Evolutionary conservation across 331 rosid genomes (phyloP).

Genomic region (Prunus yedoensis): DNA sequence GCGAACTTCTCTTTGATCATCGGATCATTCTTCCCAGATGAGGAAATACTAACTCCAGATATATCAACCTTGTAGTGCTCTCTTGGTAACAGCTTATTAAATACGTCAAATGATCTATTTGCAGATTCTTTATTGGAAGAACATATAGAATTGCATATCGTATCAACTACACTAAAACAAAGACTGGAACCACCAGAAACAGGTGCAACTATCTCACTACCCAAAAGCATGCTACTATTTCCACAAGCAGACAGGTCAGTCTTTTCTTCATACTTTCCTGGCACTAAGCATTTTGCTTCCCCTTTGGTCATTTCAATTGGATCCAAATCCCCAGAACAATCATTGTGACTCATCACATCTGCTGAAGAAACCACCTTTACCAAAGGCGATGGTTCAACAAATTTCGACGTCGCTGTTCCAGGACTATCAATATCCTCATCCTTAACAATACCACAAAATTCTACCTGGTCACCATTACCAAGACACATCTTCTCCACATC

Average conservation of each 20-base stretch:
- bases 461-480: constrained; percentile 38
- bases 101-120: constrained; percentile 38
- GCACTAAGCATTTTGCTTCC: constrained; percentile 28
- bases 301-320: constrained; percentile 23
- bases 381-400: constrained; percentile 55
- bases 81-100: constrained; percentile 49
- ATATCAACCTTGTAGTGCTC: constrained; percentile 30
- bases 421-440: constrained; percentile 87
- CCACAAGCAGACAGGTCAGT: constrained; percentile 33
- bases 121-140: constrained; percentile 66
- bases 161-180: constrained; percentile 26
- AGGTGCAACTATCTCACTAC: constrained; percentile 28
- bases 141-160: constrained; percentile 40
- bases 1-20: constrained; percentile 53
- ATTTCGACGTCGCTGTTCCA: constrained; percentile 85
- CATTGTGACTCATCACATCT: constrained; percentile 18
- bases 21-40: constrained; percentile 22
- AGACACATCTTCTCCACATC: constrained; percentile 41
- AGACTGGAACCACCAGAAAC: constrained; percentile 18
- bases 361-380: constrained; percentile 41
- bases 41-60: constrained; percentile 26
- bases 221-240: constrained; percentile 26
- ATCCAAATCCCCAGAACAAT: constrained; percentile 37
- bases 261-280: constrained; percentile 35
- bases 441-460: constrained; percentile 35